A percentile compares a stretch with the other conserved stretches of the same genome.
Evolutionary conservation across 2,329 filamentous ascomycete species (phyloP).

Genomic region (Penicillium hesseltinei): DNA sequence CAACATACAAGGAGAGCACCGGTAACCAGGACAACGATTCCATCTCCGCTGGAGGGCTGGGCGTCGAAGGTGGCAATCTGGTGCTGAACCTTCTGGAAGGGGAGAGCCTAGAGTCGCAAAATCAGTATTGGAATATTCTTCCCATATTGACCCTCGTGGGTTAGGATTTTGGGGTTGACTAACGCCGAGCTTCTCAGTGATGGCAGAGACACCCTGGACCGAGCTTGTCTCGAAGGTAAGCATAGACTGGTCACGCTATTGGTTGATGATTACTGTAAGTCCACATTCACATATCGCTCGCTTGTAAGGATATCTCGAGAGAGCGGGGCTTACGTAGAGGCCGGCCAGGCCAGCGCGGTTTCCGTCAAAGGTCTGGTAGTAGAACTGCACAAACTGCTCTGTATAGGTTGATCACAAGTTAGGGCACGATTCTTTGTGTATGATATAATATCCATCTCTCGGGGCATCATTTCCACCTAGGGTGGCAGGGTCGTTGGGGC

Average conservation of each 20-base stretch:
- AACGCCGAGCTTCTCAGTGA: constrained; percentile 81
- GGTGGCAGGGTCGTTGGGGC: constrained; percentile 9
- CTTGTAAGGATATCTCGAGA: neutral
- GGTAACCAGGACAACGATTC: constrained; percentile 83
- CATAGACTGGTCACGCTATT: constrained; percentile 79
- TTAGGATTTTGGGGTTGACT: constrained; percentile 28
- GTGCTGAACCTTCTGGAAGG: constrained; percentile 80
- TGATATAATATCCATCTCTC: neutral
- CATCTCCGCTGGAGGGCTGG: constrained; percentile 70
- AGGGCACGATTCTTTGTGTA: constrained; percentile 11
- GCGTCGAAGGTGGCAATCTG: constrained; percentile 74
- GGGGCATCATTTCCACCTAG: neutral
- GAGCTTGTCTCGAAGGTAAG: constrained; percentile 82
- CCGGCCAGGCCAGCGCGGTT: constrained; percentile 63
- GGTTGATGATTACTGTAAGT: constrained; percentile 11
- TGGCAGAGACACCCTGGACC: constrained; percentile 61
- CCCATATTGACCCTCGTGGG: too few species aligned
- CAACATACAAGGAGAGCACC: constrained; percentile 75
- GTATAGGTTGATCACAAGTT: constrained; percentile 23
- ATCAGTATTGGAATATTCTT: neutral
- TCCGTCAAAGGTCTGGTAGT: constrained; percentile 83
- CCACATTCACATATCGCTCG: neutral
- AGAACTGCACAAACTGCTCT: constrained; percentile 88
- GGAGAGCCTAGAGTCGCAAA: constrained; percentile 58
- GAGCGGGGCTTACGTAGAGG: constrained; percentile 71